Conservation (phyloP, 2,329 filamentous ascomycete genomes). For the Elsinoe batatas region DNA sequence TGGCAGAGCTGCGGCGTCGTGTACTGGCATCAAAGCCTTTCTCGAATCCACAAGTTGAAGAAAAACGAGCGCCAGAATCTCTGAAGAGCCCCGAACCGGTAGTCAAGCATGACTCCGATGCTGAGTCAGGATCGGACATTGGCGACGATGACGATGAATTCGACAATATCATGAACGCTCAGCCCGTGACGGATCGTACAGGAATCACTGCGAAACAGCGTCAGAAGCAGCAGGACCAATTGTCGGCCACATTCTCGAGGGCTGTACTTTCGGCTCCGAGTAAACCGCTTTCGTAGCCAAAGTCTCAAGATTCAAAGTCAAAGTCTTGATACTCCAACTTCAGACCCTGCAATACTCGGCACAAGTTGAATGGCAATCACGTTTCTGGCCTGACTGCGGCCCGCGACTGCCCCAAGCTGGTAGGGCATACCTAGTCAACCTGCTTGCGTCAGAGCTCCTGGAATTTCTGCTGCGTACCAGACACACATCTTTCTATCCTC, state of each 20-base stretch:
- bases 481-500: too few relatives aligned
- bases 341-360: too few relatives aligned
- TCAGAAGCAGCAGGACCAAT: slow-evolving; percentile 40
- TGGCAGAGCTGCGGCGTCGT: slow-evolving; percentile 82
- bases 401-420: too few relatives aligned
- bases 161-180: slow-evolving; percentile 86
- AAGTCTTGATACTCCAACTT: background rate
- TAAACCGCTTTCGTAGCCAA: slow-evolving; percentile 27
- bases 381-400: too few relatives aligned
- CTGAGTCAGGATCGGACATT: slow-evolving; percentile 63
- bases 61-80: slow-evolving; percentile 51
- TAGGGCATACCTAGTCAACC: too few relatives aligned
- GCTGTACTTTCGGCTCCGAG: slow-evolving; percentile 40
- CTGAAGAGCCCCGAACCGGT: slow-evolving; percentile 47
- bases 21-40: slow-evolving; percentile 92
- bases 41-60: slow-evolving; percentile 43
- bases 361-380: too few relatives aligned
- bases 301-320: background rate
- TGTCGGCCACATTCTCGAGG: slow-evolving; percentile 41
- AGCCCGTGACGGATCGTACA: slow-evolving; percentile 75
- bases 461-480: too few relatives aligned
- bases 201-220: slow-evolving; percentile 58
- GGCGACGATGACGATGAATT: slow-evolving; percentile 66
- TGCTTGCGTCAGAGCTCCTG: too few relatives aligned
- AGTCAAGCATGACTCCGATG: slow-evolving; percentile 47